Evolutionary conservation across 306 rosid genomes (phyloP), one percentile per base, ranked within the genome.

Genomic region (Quercus variabilis): DNA sequence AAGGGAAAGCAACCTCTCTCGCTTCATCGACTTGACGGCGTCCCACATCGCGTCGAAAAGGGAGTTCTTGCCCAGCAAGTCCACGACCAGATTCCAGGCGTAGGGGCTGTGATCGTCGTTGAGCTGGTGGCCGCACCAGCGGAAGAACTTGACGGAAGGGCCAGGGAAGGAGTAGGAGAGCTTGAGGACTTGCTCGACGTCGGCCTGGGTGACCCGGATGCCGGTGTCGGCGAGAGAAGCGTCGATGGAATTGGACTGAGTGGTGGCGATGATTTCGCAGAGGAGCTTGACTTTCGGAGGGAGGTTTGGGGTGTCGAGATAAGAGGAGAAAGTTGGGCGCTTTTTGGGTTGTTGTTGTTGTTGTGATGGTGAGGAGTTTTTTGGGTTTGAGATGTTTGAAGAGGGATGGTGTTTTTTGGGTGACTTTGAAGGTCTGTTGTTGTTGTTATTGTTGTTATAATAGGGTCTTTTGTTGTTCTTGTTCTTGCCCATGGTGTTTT

Each of bases 21-120:
- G 15, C 10, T 71, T 71, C 94, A 89, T 89, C 4, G 92, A 90
- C 25, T 83, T 92, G 5, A 92, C 78, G 8, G 92, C 91, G n/a
- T 86, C 90, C 97, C 92, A 90, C 93, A 90, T 88, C 1, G 89
- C 88, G 30, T 88, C 94, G 7, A 90, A 92, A 69, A 83, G 77
- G 20, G 78, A 82, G 3, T 83, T 88, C 73, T 90, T 88, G 5
- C 97, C 97, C 31, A 90, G 74, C 13, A 88, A 26, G 73, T 92
- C 93, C 8, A 92, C 83, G 14, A 90, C 87, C 59, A 92, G 79
- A 69, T 92, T 92, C 94, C 93, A 92, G 1, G 97, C 72, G 26
- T 90, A 87, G 1, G 94, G 97, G 60, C 87, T 87, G 82, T 90
- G 94, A 17, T 78, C 74, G 77, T 90, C 82, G 26, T 41, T 63